Conservation (phyloP, 371 early-diverging fungal species). For the Ordospora colligata region DNA sequence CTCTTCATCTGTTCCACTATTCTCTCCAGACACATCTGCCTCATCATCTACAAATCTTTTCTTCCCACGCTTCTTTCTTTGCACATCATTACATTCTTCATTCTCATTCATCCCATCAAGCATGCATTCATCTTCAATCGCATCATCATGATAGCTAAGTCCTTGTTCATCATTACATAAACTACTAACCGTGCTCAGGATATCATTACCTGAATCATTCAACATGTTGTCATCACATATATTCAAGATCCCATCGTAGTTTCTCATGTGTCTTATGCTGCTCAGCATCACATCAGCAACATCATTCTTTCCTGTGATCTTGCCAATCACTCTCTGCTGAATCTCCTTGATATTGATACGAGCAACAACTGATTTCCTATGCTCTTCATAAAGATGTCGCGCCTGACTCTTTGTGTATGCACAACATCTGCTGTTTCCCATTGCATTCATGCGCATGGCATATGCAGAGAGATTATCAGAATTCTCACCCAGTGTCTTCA, state of each 20-base stretch:
- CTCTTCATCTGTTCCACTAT: background rate
- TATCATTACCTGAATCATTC: background rate
- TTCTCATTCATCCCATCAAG: too few species aligned
- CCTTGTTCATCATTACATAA: too few species aligned
- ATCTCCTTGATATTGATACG: background rate
- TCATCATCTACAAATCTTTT: constrained; percentile 12
- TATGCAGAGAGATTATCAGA: background rate
- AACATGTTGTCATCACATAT: background rate
- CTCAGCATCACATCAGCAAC: background rate
- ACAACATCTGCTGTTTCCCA: background rate
- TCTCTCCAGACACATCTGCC: background rate
- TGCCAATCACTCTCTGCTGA: background rate
- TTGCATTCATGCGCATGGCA: too few species aligned
- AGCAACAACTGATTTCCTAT: background rate
- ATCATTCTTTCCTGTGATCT: background rate
- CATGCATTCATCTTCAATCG: too few species aligned
- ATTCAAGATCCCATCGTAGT: background rate
- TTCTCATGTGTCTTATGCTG: background rate
- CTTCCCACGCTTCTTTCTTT: background rate
- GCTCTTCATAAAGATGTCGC: background rate
- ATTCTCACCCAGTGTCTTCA: background rate
- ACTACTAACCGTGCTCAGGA: too few species aligned
- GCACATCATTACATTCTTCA: background rate
- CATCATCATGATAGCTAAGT: too few species aligned
- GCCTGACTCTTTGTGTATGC: background rate